Conservation (phyloP, 768 basidiomycete genomes). For the Lactarius evosmus region DNA sequence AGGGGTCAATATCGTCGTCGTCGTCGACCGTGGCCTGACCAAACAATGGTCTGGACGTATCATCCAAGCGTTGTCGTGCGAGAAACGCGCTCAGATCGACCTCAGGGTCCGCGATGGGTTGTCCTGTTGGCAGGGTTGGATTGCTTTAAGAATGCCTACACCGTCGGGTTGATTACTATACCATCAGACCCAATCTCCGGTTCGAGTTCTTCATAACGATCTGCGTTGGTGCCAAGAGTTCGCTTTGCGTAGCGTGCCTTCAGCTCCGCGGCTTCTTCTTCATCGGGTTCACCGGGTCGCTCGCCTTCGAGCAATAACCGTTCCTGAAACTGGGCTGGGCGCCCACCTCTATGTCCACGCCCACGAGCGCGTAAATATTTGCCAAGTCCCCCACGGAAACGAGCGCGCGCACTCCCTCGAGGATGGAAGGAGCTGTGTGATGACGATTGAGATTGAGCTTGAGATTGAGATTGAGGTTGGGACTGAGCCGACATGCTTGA, state of each 20-base stretch:
- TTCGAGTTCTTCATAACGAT: conserved; percentile 70
- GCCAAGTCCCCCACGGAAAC: conserved; percentile 64
- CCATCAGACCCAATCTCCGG: conserved; percentile 71
- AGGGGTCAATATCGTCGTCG: conserved; percentile 55
- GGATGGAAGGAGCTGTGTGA: neutral
- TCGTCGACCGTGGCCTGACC: conserved; percentile 38
- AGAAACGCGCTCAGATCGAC: conserved; percentile 68
- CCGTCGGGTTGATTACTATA: conserved; percentile 31
- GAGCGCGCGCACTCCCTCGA: conserved; percentile 46
- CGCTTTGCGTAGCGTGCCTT: conserved; percentile 53
- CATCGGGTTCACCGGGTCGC: conserved; percentile 37
- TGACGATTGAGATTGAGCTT: neutral
- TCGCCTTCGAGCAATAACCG: conserved; percentile 64
- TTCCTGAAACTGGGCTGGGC: conserved; percentile 62
- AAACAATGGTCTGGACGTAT: conserved; percentile 27
- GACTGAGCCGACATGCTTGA: neutral
- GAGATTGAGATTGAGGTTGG: neutral
- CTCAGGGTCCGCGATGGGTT: conserved; percentile 65
- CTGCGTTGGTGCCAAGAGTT: conserved; percentile 63
- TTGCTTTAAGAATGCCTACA: neutral
- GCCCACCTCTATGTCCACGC: conserved; percentile 54
- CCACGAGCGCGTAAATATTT: conserved; percentile 75
- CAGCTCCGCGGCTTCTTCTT: conserved; percentile 50
- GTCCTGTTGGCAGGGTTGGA: conserved; percentile 42
- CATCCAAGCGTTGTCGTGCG: conserved; percentile 55